A percentile compares a stretch with the other conserved stretches of the same genome.
Evolutionary conservation across 2,329 filamentous ascomycete genomes (phyloP).

Genomic region (Fusarium keratoplasticum): DNA sequence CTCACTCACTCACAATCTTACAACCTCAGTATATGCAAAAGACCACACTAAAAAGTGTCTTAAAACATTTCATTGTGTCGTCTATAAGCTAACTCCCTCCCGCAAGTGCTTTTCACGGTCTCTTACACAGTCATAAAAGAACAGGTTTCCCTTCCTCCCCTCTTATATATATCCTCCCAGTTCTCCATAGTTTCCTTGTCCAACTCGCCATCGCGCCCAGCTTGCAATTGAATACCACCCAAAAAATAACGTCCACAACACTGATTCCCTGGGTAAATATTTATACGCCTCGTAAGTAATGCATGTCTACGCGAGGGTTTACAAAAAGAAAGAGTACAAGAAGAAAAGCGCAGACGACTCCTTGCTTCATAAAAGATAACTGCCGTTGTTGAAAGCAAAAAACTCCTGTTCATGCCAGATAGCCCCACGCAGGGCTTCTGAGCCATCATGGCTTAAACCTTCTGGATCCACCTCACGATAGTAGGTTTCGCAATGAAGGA

Average conservation of each 20-base stretch:
- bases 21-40: not conserved
- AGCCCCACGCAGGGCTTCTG: not conserved
- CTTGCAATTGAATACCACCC: conserved; percentile 11
- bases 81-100: conserved; percentile 17
- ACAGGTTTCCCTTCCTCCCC: conserved; percentile 9
- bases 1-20: not conserved
- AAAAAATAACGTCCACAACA: conserved; percentile 13
- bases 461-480: conserved; percentile 62
- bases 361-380: not conserved
- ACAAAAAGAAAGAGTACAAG: not conserved
- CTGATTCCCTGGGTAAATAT: conserved; percentile 4
- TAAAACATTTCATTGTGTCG: conserved; percentile 1
- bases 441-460: not conserved
- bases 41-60: not conserved
- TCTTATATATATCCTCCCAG: conserved; percentile 1
- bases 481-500: conserved; percentile 78
- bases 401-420: not conserved
- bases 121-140: conserved; percentile 16
- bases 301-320: not conserved
- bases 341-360: not conserved
- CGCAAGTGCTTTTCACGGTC: conserved; percentile 16
- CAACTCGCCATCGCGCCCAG: conserved; percentile 24
- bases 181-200: conserved; percentile 18
- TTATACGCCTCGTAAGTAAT: not conserved
- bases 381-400: not conserved